phyloP scores from a whole-genome alignment of 805 yeast species.

The Metschnikowia arizonensis region DNA sequence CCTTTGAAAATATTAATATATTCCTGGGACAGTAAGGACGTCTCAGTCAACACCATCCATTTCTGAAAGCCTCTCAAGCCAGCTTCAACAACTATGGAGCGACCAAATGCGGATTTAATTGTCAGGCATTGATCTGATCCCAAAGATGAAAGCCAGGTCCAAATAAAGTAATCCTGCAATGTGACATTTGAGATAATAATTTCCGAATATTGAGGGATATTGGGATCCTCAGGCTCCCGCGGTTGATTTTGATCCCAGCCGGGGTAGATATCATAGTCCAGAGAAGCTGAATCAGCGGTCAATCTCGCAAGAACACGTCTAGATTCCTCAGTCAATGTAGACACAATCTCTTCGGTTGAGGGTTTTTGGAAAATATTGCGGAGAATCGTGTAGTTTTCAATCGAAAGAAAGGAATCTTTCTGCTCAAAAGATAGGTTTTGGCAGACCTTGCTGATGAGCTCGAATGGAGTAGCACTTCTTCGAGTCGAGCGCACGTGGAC shows the following conservation, averaged over 20 bases:
- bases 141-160: constrained; percentile 84
- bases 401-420: constrained; percentile 63
- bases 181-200: constrained; percentile 53
- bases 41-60: constrained; percentile 75
- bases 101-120: constrained; percentile 69
- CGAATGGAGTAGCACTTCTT: constrained; percentile 48
- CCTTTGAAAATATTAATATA: constrained; percentile 25
- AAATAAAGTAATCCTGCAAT: constrained; percentile 81
- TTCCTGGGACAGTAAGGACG: constrained; percentile 41
- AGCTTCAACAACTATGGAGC: constrained; percentile 77
- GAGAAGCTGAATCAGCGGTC: constrained; percentile 32
- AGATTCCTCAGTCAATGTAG: constrained; percentile 71
- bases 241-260: constrained; percentile 31
- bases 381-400: constrained; percentile 73
- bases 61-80: constrained; percentile 73
- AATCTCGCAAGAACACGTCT: constrained; percentile 47
- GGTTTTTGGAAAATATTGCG: constrained; percentile 63
- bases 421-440: constrained; percentile 63
- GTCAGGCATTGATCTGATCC: constrained; percentile 67
- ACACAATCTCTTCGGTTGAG: constrained; percentile 50
- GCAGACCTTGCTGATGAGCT: constrained; percentile 48
- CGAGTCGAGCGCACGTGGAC: constrained; percentile 55
- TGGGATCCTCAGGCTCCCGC: constrained; percentile 6
- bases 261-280: constrained; percentile 37
- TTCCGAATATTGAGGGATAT: constrained; percentile 38